Base-by-base conservation (phyloP, 306 rosid species). In the Amphicarpaea edgeworthii region DNA sequence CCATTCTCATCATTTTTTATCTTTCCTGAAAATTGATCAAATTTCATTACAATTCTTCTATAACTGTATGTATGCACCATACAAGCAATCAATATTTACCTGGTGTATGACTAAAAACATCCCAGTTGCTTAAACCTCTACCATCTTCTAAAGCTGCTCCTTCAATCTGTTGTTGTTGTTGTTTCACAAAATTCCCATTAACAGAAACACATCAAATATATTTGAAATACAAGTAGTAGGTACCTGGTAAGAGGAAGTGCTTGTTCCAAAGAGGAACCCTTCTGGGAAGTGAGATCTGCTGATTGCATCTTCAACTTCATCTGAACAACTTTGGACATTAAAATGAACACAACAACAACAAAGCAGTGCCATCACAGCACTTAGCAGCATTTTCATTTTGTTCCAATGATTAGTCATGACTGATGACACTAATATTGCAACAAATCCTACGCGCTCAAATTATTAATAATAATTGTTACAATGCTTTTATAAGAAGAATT, bases 211-310 rank as follows among this genome's bases (percentile, higher is more conserved):
- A 1, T 49, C 6, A 6, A 19, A 17, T n/a, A 49, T 28, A 12
- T 8, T 10, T 21, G 12, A 66, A 30, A 2, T 11, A 41, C 8
- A n/a, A 41, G 38, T 34, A 34, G 9, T 0, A 53, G 69, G 7
- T 73, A 37, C 93, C 84, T 88, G 93, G 70, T 87, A 91, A 38
- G 96, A 79, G 7, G 91, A 88, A 79, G 93, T 88, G 76, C 81
- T 2, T 32, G 92, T 15, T 80, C 96, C 93, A 20, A 87, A 91
- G 34, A 88, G 75, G 76, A 91, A 91, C 3, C 77, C 60, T 2
- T 80, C 41, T 17, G 92, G 86, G 77, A 89, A 91, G 0, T 82
- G 85, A 40, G 91, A 82, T 51, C 79, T 82, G 3, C 10, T 58
- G 42, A 87, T 34, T 46, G 55, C 77, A 72, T 78, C 82, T 46